These are phyloP conservation scores for Candida insectalens DNA, from an alignment of 805 yeast species.

Conservation along the genomic window DNA sequence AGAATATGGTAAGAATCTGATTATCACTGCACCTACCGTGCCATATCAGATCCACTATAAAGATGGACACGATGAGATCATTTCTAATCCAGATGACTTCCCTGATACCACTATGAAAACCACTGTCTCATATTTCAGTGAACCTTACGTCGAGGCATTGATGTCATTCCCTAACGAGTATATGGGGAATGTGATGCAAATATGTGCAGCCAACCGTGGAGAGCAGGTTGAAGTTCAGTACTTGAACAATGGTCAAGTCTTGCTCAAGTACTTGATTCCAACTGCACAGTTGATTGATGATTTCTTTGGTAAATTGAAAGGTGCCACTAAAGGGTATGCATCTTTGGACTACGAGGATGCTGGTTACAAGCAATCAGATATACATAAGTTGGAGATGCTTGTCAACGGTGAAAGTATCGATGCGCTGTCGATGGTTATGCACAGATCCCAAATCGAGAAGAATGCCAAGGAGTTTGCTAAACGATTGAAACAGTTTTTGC, in stretches of 20 bases:
- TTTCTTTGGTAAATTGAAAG: constrained; percentile 88
- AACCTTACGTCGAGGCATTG: constrained; percentile 83
- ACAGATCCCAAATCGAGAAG: constrained; percentile 60
- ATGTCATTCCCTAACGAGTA: constrained; percentile 90
- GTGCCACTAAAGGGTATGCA: constrained; percentile 86
- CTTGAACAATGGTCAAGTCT: constrained; percentile 69
- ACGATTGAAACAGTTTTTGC: constrained; percentile 68
- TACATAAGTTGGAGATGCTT: constrained; percentile 78
- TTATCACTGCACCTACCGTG: constrained; percentile 92
- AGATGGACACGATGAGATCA: constrained; percentile 53
- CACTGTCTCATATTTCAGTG: constrained; percentile 46
- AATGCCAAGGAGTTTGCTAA: constrained; percentile 78
- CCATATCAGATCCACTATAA: constrained; percentile 72
- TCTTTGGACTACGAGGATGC: constrained; percentile 91
- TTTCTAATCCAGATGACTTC: constrained; percentile 89
- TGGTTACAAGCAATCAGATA: constrained; percentile 72
- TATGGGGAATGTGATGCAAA: constrained; percentile 74
- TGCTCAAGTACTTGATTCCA: constrained; percentile 74
- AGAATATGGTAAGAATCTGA: constrained; percentile 88
- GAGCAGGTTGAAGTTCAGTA: constrained; percentile 71
- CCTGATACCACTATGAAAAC: constrained; percentile 47
- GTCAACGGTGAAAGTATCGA: constrained; percentile 88
- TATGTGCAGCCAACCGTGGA: constrained; percentile 82
- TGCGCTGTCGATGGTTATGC: constrained; percentile 88
- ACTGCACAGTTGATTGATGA: constrained; percentile 88